Evolutionary conservation across 2,329 filamentous ascomycete species (phyloP).

Genomic region (Colletotrichum sp.): DNA sequence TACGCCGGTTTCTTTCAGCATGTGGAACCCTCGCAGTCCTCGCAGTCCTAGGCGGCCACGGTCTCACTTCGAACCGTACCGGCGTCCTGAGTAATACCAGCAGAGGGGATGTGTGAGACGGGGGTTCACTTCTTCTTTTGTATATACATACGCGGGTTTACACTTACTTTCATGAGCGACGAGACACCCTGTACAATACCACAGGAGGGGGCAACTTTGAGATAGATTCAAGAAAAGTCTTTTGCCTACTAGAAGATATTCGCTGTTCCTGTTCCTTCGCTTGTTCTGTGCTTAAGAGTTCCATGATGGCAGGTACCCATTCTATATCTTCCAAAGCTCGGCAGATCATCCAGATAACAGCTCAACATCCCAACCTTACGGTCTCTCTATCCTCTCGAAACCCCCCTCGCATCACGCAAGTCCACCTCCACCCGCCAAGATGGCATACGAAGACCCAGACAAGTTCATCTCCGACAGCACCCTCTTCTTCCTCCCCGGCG

Average conservation of each 20-base stretch:
- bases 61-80: conserved; percentile 13
- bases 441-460: background rate
- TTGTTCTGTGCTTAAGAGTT: background rate
- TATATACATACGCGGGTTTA: background rate
- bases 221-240: background rate
- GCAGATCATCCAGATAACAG: background rate
- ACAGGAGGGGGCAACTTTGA: background rate
- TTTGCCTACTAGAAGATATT: background rate
- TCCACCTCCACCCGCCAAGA: background rate
- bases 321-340: background rate
- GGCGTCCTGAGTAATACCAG: background rate
- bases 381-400: background rate
- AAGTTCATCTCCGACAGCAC: conserved; percentile 9
- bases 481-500: background rate
- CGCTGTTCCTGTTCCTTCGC: background rate
- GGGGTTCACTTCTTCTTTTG: background rate
- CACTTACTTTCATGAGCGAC: background rate
- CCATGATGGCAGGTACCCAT: background rate
- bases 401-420: background rate
- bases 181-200: conserved; percentile 6
- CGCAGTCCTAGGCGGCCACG: background rate
- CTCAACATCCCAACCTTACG: background rate
- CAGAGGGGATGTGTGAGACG: background rate
- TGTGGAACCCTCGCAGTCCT: conserved; percentile 4
- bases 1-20: conserved; percentile 16